Evolutionary conservation across 2,329 filamentous ascomycete genomes (phyloP).

Genomic region (Cladosporium colombiae): DNA sequence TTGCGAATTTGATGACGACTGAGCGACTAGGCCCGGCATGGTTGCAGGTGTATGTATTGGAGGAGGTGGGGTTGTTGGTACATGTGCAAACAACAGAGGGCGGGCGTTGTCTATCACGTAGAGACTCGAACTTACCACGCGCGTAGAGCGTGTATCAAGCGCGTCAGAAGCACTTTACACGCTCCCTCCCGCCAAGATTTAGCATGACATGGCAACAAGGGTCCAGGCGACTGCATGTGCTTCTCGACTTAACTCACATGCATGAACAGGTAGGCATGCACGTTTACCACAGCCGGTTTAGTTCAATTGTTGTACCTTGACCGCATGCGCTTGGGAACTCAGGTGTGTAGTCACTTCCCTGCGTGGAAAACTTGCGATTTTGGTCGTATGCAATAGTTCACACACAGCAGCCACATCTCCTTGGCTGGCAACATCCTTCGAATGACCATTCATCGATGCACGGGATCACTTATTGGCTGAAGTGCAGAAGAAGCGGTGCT

Average conservation of each 20-base stretch:
- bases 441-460: too few relatives aligned
- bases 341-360: neutral
- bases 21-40: slow-evolving; percentile 38
- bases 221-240: neutral
- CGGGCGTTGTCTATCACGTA: neutral
- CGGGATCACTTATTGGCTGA: too few relatives aligned
- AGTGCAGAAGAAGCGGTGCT: too few relatives aligned
- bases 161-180: neutral
- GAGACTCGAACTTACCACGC: slow-evolving; percentile 5
- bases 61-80: slow-evolving; percentile 15
- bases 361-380: neutral
- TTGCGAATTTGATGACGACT: slow-evolving; percentile 24
- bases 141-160: neutral
- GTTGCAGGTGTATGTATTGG: slow-evolving; percentile 7
- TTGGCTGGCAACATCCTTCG: too few relatives aligned
- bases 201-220: neutral
- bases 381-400: neutral
- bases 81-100: slow-evolving; percentile 11
- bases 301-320: too few relatives aligned
- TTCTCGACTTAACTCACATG: neutral
- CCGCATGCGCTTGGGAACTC: neutral
- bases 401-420: neutral
- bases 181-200: neutral
- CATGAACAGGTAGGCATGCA: neutral
- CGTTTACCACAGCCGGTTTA: neutral